These are phyloP conservation scores for Gaertneriomyces sp. DNA, from an alignment of 192 early-diverging fungal genomes.

Conservation along the genomic window DNA sequence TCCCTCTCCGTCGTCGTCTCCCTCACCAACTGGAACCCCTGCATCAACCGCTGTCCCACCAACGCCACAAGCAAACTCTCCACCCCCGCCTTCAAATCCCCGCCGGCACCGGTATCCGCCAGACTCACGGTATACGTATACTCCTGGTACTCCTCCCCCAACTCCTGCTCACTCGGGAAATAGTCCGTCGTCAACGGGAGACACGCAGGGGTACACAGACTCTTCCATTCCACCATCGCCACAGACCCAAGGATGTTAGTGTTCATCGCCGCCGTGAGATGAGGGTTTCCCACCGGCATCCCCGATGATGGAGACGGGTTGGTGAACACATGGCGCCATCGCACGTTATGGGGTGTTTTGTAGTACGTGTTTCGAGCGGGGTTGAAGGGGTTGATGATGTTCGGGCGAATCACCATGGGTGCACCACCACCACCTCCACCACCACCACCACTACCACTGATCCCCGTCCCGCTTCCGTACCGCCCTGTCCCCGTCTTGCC, in stretches of 20 bases:
- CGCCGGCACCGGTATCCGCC: slow-evolving; percentile 21
- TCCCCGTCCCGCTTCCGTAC: not conserved
- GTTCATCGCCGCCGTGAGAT: no score
- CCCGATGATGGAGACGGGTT: no score
- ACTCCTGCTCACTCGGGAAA: slow-evolving; percentile 67
- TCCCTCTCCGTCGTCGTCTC: slow-evolving; percentile 14
- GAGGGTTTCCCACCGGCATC: no score
- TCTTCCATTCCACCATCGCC: slow-evolving; percentile 74
- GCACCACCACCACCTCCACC: no score
- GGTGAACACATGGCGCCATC: slow-evolving; percentile 84
- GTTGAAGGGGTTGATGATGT: slow-evolving; percentile 68
- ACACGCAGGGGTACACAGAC: slow-evolving; percentile 87
- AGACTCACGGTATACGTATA: slow-evolving; percentile 70
- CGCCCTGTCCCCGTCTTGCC: slow-evolving; percentile 11
- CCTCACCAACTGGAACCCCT: slow-evolving; percentile 88
- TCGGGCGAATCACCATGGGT: not conserved
- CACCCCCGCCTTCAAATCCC: slow-evolving; percentile 15
- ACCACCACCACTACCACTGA: no score
- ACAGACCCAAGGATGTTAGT: no score
- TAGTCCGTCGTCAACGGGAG: slow-evolving; percentile 90
- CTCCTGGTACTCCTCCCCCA: slow-evolving; percentile 65
- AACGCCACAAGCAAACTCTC: slow-evolving; percentile 72
- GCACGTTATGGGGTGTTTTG: slow-evolving; percentile 15
- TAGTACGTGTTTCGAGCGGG: slow-evolving; percentile 43
- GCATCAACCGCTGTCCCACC: slow-evolving; percentile 81